Conservation (phyloP, 73 alveolate species). For the Tetrahymena elliotti region DNA sequence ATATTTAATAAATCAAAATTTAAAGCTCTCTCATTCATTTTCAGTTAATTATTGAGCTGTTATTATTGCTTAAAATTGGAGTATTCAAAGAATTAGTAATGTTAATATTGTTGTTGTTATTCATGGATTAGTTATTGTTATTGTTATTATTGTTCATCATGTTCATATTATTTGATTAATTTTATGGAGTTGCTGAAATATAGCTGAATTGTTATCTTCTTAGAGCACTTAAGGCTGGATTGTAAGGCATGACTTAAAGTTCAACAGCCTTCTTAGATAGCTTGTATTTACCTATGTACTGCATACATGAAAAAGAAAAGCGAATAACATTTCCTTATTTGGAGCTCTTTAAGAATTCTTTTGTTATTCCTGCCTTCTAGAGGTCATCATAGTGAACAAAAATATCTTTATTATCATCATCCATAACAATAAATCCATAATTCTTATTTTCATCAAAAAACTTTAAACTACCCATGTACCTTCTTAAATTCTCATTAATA, state of each 20-base stretch:
- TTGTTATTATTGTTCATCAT: not conserved
- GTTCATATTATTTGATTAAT: not conserved
- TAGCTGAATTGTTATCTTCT: not conserved
- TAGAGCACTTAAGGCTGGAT: not conserved
- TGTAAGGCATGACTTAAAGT: constrained; percentile 29
- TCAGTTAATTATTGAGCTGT: not conserved
- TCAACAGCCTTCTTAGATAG: constrained; percentile 66
- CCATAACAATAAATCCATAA: constrained; percentile 65
- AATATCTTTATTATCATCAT: constrained; percentile 58
- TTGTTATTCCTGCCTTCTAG: constrained; percentile 55
- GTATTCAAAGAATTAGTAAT: not conserved
- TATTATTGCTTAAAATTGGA: not conserved
- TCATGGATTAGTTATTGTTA: not conserved
- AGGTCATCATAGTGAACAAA: constrained; percentile 72
- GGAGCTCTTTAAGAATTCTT: constrained; percentile 39
- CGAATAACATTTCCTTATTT: constrained; percentile 42
- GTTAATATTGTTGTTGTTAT: not conserved
- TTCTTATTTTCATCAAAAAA: constrained; percentile 64
- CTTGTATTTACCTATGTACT: constrained; percentile 67
- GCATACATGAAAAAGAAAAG: constrained; percentile 55
- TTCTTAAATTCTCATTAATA: not conserved
- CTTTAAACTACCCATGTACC: constrained; percentile 56
- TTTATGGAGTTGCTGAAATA: not conserved
- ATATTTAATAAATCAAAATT: not conserved
- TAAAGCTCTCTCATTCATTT: not conserved